Percentiles rank a stretch among this genome's conserved stretches.
phyloP scores from a whole-genome alignment of 169 alveolate species.

The Eimeria praecox region DNA sequence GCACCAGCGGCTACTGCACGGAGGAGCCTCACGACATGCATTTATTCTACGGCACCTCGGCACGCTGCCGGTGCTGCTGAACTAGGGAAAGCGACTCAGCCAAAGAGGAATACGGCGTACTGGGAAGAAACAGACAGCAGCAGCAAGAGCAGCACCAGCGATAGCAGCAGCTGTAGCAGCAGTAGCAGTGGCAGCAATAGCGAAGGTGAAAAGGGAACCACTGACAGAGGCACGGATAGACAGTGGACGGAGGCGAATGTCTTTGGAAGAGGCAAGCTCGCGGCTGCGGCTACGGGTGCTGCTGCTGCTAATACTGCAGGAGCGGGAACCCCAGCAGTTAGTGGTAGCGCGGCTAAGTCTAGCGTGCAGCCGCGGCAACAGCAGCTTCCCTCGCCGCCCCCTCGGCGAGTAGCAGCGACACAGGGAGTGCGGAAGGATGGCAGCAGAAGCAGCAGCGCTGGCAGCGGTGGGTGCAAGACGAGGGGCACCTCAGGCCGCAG shows the following conservation, averaged over 20 bases:
- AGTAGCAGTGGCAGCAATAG: conserved; percentile 33
- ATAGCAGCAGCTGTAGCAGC: conserved; percentile 52
- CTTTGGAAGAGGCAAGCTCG: not conserved
- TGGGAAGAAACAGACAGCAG: conserved; percentile 69
- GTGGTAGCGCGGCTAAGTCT: conserved; percentile 14
- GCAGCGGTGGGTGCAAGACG: conserved; percentile 35
- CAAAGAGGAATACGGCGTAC: conserved; percentile 22
- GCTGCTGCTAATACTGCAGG: not conserved
- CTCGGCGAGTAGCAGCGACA: conserved; percentile 46
- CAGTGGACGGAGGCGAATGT: conserved; percentile 5
- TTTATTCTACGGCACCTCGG: conserved; percentile 25
- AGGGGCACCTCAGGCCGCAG: conserved; percentile 47
- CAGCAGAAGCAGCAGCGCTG: conserved; percentile 53
- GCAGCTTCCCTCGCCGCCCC: conserved; percentile 51
- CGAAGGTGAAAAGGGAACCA: conserved; percentile 20
- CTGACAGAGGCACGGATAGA: conserved; percentile 29
- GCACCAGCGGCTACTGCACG: conserved; percentile 63
- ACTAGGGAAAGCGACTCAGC: not conserved
- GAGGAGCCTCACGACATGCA: conserved; percentile 66
- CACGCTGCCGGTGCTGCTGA: conserved; percentile 28
- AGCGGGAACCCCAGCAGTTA: not conserved
- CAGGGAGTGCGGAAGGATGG: conserved; percentile 29
- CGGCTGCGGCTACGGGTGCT: conserved; percentile 34
- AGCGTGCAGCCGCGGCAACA: conserved; percentile 44
- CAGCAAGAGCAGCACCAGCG: conserved; percentile 47